Base-by-base conservation (phyloP, 345 rosid species). In the Hevea brasiliensis region DNA sequence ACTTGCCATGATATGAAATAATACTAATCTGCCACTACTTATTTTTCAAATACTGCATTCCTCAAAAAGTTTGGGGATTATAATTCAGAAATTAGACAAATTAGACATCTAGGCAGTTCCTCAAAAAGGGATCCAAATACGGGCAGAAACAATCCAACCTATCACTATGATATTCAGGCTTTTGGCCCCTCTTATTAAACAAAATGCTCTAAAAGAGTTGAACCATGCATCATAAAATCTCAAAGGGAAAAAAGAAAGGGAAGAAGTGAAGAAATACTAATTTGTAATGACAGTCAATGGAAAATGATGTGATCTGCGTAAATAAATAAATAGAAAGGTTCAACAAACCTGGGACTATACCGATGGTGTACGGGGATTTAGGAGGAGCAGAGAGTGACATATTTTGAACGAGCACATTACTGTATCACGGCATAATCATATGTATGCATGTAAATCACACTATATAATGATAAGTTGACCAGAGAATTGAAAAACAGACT, bases 271-370 rank as follows among this genome's bases (percentile, higher is more conserved):
- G 8, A 21, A 4, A 4, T 0, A 24, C 5, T 4, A 0, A 13
- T 8, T 1, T 44, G n/a, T 41, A 35, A 35, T 44, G 26, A 11
- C 9, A 57, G 11, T 21, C 26, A 24, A 53, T 26, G 37, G 63
- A 23, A 55, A 32, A 68, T 59, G 13, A 68, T 68, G 48, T 8
- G 18, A 67, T 13, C 37, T 32, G 37, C 37, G 37, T 32, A 32
- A 32, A 27, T 11, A 23, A 7, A 27, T 10, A 27, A 55, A 18
- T 9, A 62, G 8, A 42, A 41, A 10, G 15, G n/a, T 32, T 63
- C 40, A n/a, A 72, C 82, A 20, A 32, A 92, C 98, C 97, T 74
- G 97, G 94, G 57, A 89, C 97, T 42, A 94, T 76, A 50, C 98
- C 98, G 5, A 85, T 75, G 1, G 97, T 94, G 55, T 76, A 54